A percentile compares a stretch with the other conserved stretches of the same genome.
Evolutionary conservation across 371 early-diverging fungal genomes (phyloP).

Genomic region (Chytridium lagenaria): DNA sequence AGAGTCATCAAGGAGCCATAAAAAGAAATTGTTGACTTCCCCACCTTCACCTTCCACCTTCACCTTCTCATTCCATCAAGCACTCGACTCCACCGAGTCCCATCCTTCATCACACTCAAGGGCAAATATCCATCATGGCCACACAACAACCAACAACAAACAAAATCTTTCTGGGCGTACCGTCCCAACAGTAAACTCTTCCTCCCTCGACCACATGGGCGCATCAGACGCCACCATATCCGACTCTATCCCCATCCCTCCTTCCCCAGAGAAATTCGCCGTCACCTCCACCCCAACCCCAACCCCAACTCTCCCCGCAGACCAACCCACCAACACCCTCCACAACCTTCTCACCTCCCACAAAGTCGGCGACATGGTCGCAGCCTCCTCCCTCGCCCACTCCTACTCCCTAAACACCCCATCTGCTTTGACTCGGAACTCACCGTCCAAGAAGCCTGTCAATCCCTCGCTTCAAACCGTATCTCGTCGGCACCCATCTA

Average conservation of each 20-base stretch:
- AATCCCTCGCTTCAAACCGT: slow-evolving; percentile 44
- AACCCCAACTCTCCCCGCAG: too few relatives aligned
- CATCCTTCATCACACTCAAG: not conserved
- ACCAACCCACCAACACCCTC: not conserved
- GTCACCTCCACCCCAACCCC: too few relatives aligned
- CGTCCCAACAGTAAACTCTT: not conserved
- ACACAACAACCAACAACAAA: not conserved
- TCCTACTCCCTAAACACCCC: slow-evolving; percentile 18
- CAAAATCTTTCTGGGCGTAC: not conserved
- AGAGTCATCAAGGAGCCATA: too few relatives aligned
- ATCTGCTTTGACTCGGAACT: slow-evolving; percentile 49
- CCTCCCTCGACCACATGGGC: not conserved
- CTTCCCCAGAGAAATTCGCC: too few relatives aligned
- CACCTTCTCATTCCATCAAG: too few relatives aligned
- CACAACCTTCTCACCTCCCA: not conserved
- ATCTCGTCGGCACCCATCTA: slow-evolving; percentile 52
- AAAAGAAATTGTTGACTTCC: too few relatives aligned
- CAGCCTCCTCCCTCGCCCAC: slow-evolving; percentile 22
- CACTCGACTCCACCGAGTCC: too few relatives aligned
- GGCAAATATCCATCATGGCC: not conserved
- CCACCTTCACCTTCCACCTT: too few relatives aligned
- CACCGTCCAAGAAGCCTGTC: slow-evolving; percentile 49
- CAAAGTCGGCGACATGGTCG: not conserved
- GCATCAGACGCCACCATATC: not conserved
- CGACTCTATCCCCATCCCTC: not conserved